Percentiles rank a stretch among this genome's conserved stretches.
Conservation (phyloP, 208 protist species). For the Wallacemonas sp. region DNA sequence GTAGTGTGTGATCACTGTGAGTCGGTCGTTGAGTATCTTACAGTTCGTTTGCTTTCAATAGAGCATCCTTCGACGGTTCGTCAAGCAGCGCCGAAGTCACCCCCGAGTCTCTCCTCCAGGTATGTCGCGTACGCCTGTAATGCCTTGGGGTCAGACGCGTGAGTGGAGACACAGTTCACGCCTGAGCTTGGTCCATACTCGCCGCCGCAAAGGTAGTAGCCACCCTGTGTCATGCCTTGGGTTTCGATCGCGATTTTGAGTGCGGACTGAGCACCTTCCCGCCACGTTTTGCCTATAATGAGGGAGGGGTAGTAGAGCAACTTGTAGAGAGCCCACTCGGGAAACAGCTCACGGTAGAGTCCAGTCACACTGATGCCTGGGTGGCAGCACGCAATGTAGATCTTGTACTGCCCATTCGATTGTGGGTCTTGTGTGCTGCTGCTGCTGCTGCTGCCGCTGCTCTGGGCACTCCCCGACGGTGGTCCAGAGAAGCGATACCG, state of each 20-base stretch:
- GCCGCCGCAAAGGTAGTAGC: constrained; percentile 78
- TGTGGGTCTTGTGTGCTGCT: not conserved
- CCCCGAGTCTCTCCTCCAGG: constrained; percentile 37
- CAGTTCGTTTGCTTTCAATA: too few species aligned
- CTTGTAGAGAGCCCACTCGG: constrained; percentile 60
- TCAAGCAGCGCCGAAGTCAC: not conserved
- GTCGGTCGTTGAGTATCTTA: too few species aligned
- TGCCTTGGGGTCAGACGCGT: constrained; percentile 33
- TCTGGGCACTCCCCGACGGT: constrained; percentile 1
- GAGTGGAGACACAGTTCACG: constrained; percentile 57
- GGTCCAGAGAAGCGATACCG: not conserved
- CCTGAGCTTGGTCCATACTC: constrained; percentile 67
- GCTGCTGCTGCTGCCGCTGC: not conserved
- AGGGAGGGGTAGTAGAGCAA: constrained; percentile 83
- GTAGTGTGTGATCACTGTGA: too few species aligned
- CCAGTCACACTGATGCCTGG: constrained; percentile 76
- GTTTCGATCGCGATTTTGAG: constrained; percentile 55
- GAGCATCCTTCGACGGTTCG: too few species aligned
- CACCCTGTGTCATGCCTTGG: constrained; percentile 50
- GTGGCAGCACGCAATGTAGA: constrained; percentile 78
- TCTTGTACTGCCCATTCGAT: constrained; percentile 20
- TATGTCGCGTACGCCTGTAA: constrained; percentile 47
- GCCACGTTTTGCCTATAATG: constrained; percentile 78
- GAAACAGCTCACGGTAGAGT: constrained; percentile 83
- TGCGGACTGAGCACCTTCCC: constrained; percentile 72